Evolutionary conservation across 768 basidiomycete genomes (phyloP), one percentile per base, ranked within the genome.

Genomic region (Phlebiopsis gigantea): DNA sequence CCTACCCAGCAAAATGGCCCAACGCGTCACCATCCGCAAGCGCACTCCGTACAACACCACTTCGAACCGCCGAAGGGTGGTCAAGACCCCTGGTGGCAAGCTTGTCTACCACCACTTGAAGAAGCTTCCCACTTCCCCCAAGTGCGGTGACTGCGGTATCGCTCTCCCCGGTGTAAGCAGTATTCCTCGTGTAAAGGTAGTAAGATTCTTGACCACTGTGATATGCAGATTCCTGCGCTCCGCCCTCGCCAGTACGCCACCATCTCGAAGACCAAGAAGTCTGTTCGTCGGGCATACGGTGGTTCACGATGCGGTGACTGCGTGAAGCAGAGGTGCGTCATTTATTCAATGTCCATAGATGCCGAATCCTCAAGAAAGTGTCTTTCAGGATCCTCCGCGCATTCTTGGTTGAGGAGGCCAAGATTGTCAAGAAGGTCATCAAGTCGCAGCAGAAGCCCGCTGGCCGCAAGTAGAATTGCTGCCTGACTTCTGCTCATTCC

Each of bases 361-460:
- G n/a, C n/a, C n/a, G n/a, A n/a, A 50, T 34, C 49, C n/a, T 31
- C 21, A 25, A 2, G 14, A 19, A 9, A 19, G 24, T 12, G 9
- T 17, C 4, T 15, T 31, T 17, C 61, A 98, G 97, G 61, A 95
- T 99, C 66, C 88, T 98, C 65, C 91, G 97, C 58, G 94, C 97
- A 61, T 99, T 99, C 87, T 77, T 99, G 59, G 91, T 99, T 41
- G 97, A 98, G 81, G 97, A 99, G 80, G 97, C 97, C 45, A 98
- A 98, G 81, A 98, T 99, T 67, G 97, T 99, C 71, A 99, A 99
- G 87, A 88, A 84, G 77, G 96, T 98, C 65, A 94, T 98, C 82
- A 97, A 97, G 81, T 87, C 88, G 69, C 92, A 91, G 75, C 76
- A 83, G 72, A 80, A 73, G 64, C 55, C 59, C 25, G 66, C 63